Conservation (phyloP, 2,329 filamentous ascomycete genomes). For the Ophiosphaerella narmari region DNA sequence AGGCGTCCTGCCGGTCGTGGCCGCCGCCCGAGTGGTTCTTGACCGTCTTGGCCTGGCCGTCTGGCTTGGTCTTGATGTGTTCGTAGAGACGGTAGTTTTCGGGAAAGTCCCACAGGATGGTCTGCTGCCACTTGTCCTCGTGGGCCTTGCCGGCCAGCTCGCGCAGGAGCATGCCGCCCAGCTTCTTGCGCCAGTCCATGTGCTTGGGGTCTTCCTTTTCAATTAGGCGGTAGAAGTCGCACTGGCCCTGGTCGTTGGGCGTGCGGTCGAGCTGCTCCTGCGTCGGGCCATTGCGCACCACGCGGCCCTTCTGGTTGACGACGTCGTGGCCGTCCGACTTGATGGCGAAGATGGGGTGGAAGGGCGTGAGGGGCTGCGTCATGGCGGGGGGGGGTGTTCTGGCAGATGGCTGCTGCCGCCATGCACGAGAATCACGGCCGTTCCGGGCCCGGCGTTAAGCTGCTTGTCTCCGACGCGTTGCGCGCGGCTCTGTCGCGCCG, state of each 20-base stretch:
- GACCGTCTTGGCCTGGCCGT: conserved; percentile 54
- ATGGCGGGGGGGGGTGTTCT: conserved; percentile 18
- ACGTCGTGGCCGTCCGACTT: conserved; percentile 57
- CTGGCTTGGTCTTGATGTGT: conserved; percentile 59
- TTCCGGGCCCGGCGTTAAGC: conserved; percentile 1
- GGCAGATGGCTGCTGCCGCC: too few relatives aligned
- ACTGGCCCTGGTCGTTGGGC: conserved; percentile 58
- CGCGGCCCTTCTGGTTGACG: conserved; percentile 54
- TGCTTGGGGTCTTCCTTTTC: conserved; percentile 57
- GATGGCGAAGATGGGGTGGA: conserved; percentile 53
- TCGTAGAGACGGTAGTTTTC: conserved; percentile 63
- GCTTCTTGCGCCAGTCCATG: conserved; percentile 62
- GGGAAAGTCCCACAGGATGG: conserved; percentile 59
- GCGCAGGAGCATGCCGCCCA: conserved; percentile 62
- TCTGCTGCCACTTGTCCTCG: conserved; percentile 47
- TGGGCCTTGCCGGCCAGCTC: conserved; percentile 50
- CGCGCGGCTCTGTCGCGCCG: neutral
- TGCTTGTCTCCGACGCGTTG: conserved; percentile 4
- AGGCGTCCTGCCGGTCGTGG: conserved; percentile 62
- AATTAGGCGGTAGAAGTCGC: conserved; percentile 60
- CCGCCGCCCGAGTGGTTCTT: conserved; percentile 56
- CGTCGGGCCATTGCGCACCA: conserved; percentile 58
- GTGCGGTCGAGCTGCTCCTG: conserved; percentile 57
- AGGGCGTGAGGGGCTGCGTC: conserved; percentile 48
- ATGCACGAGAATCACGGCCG: too few relatives aligned